phyloP scores from a whole-genome alignment of 2,329 filamentous ascomycete species.

The Trichoderma atroviride region DNA sequence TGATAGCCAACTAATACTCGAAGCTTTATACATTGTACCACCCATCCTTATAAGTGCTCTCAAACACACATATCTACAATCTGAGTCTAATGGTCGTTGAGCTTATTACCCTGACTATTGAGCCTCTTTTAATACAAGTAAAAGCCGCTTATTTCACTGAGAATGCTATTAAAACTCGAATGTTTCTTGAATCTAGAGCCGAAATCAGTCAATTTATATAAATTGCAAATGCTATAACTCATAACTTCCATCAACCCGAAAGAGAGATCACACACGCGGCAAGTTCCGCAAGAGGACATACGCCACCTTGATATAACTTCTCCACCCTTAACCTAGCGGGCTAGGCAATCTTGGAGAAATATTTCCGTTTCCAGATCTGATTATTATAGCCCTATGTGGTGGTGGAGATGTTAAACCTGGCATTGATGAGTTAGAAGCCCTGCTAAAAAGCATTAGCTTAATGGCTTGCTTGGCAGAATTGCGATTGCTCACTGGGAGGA shows the following conservation, averaged over 20 bases:
- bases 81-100: neutral
- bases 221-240: neutral
- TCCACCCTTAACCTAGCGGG: neutral
- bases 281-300: neutral
- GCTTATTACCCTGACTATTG: neutral
- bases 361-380: neutral
- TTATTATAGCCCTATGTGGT: neutral
- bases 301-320: neutral
- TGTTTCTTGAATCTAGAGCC: neutral
- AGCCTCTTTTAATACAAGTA: too few relatives aligned
- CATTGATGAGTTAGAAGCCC: neutral
- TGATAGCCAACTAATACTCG: neutral
- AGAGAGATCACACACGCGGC: neutral
- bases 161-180: neutral
- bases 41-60: neutral
- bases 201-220: neutral
- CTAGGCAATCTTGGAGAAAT: neutral
- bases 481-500: neutral
- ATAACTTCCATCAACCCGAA: neutral
- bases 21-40: neutral
- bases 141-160: too few relatives aligned
- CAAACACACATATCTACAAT: neutral
- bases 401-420: neutral
- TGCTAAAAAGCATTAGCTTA: neutral
- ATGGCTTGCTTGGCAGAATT: neutral